Evolutionary conservation across 495 filamentous ascomycete genomes (phyloP), one percentile per base, ranked within the genome.

Genomic region (Bombardia bombarda): DNA sequence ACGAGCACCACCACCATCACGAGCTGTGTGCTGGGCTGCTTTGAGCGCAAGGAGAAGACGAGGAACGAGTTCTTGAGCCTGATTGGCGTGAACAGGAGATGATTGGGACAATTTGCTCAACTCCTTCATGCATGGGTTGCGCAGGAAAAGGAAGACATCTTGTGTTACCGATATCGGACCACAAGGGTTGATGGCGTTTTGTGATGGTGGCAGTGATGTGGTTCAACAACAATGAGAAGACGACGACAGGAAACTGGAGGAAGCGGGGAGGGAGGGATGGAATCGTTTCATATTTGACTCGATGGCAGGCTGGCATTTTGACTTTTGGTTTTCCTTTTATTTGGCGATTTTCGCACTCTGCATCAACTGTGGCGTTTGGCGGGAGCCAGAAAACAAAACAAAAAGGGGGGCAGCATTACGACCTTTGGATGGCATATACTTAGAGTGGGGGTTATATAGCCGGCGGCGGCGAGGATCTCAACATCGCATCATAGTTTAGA

Each of bases 11-110:
- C 72, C 12, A 97, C 93, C 9, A 90, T 87, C 21, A 97, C 92
- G 24, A 96, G 89, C 64, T 96, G 90, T 56, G 94, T 97, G 73
- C 74, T 96, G 20, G 93, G 92, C 18, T 85, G 87, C 58, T 93
- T 97, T 73, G 81, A 90, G 52, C 83, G 83, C 17, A 90, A 85
- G 55, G 87, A 87, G 25, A 95, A 90, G 71, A 95, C 89, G 4
- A 73, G 92, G 40, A 89, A 95, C 56, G 92, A 98, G 65, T 98
- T 97, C 57, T 63, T 95, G 53, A 90, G 79, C 33, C 74, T 95
- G 20, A 67, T 77, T 33, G 72, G 72, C 16, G 53, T 95, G 28
- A 83, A 85, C 58, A 51, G 61, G 32, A 43, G 41, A 37, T 50
- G 31, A 46, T 24, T 19, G 23, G 20, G 7, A 14, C 13, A 6